Percentiles rank a stretch among this genome's conserved stretches.
These are phyloP conservation scores for Podospora pseudocomata DNA, from an alignment of 495 filamentous ascomycete species.

Conservation along the genomic window DNA sequence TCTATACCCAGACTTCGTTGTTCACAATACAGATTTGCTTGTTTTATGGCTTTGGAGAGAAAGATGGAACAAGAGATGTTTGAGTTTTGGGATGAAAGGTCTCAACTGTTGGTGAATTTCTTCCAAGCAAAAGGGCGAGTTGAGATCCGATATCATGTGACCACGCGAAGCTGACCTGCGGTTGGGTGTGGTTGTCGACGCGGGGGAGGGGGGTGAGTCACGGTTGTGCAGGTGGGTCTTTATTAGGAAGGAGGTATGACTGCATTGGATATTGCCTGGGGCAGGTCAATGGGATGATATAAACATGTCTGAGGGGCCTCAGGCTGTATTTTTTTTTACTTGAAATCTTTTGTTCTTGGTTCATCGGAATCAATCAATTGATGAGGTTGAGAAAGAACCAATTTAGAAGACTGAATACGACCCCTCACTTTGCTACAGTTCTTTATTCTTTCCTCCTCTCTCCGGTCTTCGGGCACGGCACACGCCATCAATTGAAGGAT, in stretches of 20 bases:
- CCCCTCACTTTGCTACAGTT: not conserved
- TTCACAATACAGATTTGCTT: not conserved
- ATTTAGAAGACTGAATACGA: no score
- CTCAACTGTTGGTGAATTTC: no score
- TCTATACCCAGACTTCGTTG: not conserved
- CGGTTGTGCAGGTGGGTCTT: not conserved
- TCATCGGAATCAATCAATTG: no score
- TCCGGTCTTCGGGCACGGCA: conserved; percentile 16
- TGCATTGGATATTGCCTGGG: conserved; percentile 2
- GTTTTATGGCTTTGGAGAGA: not conserved
- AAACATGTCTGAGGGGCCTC: conserved; percentile 5
- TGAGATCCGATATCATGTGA: not conserved
- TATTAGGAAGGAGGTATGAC: conserved; percentile 1
- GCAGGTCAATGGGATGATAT: not conserved
- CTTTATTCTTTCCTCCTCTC: not conserved
- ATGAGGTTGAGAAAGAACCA: no score
- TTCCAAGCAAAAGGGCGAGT: no score
- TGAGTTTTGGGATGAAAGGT: no score
- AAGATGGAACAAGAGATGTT: no score
- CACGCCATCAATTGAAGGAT: not conserved
- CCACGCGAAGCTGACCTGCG: not conserved
- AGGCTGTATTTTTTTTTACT: not conserved
- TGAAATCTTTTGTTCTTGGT: not conserved
- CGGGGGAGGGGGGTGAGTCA: conserved; percentile 4
- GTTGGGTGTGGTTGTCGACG: not conserved